Conservation (phyloP, 306 rosid genomes). For the Quercus robur region DNA sequence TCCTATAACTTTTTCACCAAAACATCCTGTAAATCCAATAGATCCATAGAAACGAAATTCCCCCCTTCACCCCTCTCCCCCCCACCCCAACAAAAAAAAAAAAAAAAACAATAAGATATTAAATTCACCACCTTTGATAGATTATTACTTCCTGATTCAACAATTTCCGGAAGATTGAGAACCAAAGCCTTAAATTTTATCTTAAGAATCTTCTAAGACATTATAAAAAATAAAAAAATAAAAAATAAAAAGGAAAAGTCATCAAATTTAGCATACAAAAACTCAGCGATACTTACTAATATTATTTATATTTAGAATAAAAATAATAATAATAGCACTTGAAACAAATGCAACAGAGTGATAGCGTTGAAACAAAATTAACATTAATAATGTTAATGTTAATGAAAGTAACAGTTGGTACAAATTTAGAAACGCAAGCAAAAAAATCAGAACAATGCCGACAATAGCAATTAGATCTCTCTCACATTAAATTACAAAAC, state of each 20-base stretch:
- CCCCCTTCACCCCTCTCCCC: too few relatives aligned
- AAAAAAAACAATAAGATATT: not conserved
- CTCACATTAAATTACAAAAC: too few relatives aligned
- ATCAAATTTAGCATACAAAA: not conserved
- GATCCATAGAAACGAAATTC: not conserved
- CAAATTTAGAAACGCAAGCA: too few relatives aligned
- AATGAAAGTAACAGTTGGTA: too few relatives aligned
- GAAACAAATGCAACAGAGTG: slow-evolving; percentile 4
- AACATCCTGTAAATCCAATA: not conserved
- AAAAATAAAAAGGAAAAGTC: not conserved
- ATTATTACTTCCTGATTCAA: not conserved
- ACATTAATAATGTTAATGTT: not conserved
- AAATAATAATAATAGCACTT: not conserved
- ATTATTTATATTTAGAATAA: too few relatives aligned
- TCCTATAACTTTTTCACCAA: not conserved
- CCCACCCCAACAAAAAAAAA: too few relatives aligned
- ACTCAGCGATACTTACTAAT: too few relatives aligned
- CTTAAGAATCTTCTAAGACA: not conserved
- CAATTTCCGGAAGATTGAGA: not conserved
- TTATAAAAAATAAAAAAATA: not conserved
- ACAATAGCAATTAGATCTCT: too few relatives aligned
- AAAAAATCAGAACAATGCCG: too few relatives aligned
- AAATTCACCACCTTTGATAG: not conserved
- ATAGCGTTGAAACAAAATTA: not conserved
- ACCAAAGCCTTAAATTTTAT: not conserved